Conservation (phyloP, 2,329 filamentous ascomycete species). For the Elsinoe perseae region DNA sequence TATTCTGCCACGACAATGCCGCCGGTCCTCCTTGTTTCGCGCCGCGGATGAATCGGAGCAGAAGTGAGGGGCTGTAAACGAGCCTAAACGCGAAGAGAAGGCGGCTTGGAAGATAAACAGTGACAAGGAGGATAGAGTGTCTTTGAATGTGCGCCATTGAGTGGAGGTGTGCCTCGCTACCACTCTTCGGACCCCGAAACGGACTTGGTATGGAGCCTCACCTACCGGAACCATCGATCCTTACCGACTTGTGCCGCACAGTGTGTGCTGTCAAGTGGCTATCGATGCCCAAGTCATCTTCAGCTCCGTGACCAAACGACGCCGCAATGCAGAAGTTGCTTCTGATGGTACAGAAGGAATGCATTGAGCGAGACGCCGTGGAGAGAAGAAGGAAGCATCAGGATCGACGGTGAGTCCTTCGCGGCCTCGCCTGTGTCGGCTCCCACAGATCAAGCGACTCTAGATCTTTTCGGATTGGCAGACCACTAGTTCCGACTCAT, state of each 20-base stretch:
- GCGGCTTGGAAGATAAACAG: not conserved
- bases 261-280: not conserved
- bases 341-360: not conserved
- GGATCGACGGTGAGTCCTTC: not conserved
- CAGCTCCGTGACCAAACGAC: not conserved
- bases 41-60: not conserved
- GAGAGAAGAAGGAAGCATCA: not conserved
- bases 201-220: not conserved
- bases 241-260: not conserved
- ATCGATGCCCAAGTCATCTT: not conserved
- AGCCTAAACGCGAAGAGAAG: not conserved
- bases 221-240: not conserved
- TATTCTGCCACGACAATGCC: not conserved
- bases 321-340: not conserved
- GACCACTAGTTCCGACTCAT: not conserved
- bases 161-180: not conserved
- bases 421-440: not conserved
- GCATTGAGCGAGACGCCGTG: not conserved
- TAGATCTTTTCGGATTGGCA: not conserved
- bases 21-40: not conserved
- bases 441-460: not conserved
- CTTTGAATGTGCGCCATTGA: not conserved
- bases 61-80: not conserved
- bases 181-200: not conserved
- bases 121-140: not conserved